A percentile compares a stretch with the other conserved stretches of the same genome.
Conservation (phyloP, 2,329 filamentous ascomycete species). For the Cladosporium colombiae region DNA sequence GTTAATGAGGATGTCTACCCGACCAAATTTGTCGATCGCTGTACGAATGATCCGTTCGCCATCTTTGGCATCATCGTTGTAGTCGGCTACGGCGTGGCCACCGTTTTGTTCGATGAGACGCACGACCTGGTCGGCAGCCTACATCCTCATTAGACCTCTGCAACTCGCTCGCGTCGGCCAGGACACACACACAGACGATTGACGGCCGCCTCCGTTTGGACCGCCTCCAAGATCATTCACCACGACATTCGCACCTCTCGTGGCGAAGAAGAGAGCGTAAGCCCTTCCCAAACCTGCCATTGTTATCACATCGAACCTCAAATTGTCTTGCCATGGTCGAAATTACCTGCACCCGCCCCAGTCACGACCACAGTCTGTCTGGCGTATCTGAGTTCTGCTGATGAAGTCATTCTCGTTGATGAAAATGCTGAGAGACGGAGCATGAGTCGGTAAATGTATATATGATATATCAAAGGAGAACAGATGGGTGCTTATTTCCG, state of each 20-base stretch:
- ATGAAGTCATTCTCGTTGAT: too few species aligned
- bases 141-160: not conserved
- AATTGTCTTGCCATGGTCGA: too few species aligned
- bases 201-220: slow-evolving; percentile 88
- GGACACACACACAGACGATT: slow-evolving; percentile 64
- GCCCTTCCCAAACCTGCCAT: slow-evolving; percentile 60
- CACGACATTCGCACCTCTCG: slow-evolving; percentile 87
- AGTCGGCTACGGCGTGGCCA: slow-evolving; percentile 96
- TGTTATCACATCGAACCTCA: too few species aligned
- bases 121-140: slow-evolving; percentile 83
- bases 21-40: slow-evolving; percentile 76
- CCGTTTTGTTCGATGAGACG: slow-evolving; percentile 82
- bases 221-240: slow-evolving; percentile 95
- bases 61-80: slow-evolving; percentile 81
- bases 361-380: slow-evolving; percentile 87
- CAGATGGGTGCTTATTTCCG: too few species aligned
- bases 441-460: too few species aligned
- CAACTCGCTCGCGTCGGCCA: too few species aligned
- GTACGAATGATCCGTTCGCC: slow-evolving; percentile 94
- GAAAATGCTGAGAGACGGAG: too few species aligned
- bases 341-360: slow-evolving; percentile 71
- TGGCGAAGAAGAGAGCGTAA: slow-evolving; percentile 87
- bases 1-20: slow-evolving; percentile 94
- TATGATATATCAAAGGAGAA: too few species aligned
- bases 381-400: slow-evolving; percentile 73